phyloP scores from a whole-genome alignment of 352 stramenopile species.

The Aphanomyces cochlioides region DNA sequence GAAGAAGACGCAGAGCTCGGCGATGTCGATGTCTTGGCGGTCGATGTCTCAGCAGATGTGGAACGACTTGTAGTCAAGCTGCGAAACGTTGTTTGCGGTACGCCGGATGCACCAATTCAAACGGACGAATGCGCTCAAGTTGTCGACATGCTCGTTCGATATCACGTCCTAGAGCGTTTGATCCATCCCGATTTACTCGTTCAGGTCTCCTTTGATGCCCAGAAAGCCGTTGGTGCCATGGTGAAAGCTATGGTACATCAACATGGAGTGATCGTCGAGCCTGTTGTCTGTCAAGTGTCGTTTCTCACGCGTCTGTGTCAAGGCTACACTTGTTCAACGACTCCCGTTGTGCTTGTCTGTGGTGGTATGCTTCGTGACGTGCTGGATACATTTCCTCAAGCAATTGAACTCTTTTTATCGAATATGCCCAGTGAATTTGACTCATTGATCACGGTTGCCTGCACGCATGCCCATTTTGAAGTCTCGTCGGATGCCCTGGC shows the following conservation, averaged over 20 bases:
- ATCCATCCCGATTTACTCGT: constrained; percentile 64
- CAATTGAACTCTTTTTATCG: constrained; percentile 58
- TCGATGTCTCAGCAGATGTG: constrained; percentile 5
- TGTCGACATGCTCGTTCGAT: constrained; percentile 66
- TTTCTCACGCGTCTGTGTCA: constrained; percentile 73
- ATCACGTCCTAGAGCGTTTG: constrained; percentile 69
- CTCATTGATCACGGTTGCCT: constrained; percentile 63
- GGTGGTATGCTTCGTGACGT: constrained; percentile 78
- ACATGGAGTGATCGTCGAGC: constrained; percentile 58
- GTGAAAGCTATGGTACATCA: constrained; percentile 75
- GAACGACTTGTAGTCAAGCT: constrained; percentile 23
- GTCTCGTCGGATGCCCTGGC: constrained; percentile 78
- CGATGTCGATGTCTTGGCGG: neutral
- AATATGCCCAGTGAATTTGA: constrained; percentile 62
- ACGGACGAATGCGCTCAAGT: constrained; percentile 35
- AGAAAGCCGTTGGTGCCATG: constrained; percentile 75
- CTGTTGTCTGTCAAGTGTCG: constrained; percentile 52
- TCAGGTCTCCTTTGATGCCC: constrained; percentile 74
- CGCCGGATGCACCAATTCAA: constrained; percentile 15
- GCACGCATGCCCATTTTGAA: constrained; percentile 77
- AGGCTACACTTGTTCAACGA: constrained; percentile 55
- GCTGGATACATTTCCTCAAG: constrained; percentile 53
- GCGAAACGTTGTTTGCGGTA: constrained; percentile 17
- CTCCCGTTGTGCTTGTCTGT: constrained; percentile 67
- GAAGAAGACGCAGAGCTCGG: neutral